Conservation (phyloP, 2,329 filamentous ascomycete species). For the Dryadomyces sulphureus region DNA sequence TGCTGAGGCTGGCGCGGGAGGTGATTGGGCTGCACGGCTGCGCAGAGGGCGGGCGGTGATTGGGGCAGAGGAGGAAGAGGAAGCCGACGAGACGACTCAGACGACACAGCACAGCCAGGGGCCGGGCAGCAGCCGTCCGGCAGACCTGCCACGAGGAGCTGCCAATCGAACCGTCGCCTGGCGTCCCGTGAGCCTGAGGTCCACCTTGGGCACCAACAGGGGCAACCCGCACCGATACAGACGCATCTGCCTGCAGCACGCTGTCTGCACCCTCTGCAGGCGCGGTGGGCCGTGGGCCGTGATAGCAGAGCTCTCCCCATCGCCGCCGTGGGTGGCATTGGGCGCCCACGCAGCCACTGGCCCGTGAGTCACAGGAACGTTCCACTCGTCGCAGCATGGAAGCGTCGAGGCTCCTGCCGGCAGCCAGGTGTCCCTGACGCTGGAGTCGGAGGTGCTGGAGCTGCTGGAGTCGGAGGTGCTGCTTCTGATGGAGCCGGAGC, state of each 20-base stretch:
- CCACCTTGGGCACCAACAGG: conserved; percentile 1
- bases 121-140: too few relatives aligned
- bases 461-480: too few relatives aligned
- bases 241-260: too few relatives aligned
- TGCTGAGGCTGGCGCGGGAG: neutral
- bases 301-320: neutral
- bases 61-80: too few relatives aligned
- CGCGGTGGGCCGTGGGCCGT: neutral
- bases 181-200: neutral
- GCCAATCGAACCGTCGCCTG: neutral
- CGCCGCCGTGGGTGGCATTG: neutral
- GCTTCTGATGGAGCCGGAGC: too few relatives aligned
- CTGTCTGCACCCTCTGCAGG: too few relatives aligned
- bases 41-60: too few relatives aligned
- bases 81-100: too few relatives aligned
- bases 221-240: too few relatives aligned
- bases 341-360: neutral
- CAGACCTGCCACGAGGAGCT: neutral
- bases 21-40: neutral
- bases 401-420: neutral
- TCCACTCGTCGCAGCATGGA: neutral
- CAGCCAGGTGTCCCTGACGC: too few relatives aligned
- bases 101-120: too few relatives aligned
- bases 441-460: too few relatives aligned
- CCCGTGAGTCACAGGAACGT: neutral